A percentile compares a stretch with the other conserved stretches of the same genome.
These are phyloP conservation scores for Leccinum fallax DNA, from an alignment of 1,284 basidiomycete genomes.

Conservation along the genomic window DNA sequence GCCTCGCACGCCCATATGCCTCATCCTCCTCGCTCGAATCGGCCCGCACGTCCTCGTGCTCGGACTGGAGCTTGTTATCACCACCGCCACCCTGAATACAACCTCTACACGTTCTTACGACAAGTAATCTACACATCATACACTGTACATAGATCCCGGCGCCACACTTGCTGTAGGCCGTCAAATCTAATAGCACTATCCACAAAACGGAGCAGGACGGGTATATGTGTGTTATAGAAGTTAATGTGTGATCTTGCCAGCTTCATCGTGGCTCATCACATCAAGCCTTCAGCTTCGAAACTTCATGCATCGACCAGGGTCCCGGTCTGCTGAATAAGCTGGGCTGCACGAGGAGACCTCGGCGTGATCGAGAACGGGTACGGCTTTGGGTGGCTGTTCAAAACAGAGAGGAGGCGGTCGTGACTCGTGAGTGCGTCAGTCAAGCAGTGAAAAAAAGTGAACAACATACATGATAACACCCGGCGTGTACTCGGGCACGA, in stretches of 20 bases:
- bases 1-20: background rate
- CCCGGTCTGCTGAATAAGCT: conserved; percentile 17
- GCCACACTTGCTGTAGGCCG: background rate
- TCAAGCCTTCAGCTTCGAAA: background rate
- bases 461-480: conserved; percentile 51
- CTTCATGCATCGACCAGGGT: conserved; percentile 2
- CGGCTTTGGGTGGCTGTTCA: conserved; percentile 16
- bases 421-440: background rate
- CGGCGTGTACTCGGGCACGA: conserved; percentile 50
- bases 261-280: background rate
- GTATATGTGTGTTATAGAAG: background rate
- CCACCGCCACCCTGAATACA: background rate
- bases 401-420: background rate
- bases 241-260: background rate
- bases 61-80: background rate
- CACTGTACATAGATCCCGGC: background rate
- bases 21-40: background rate
- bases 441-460: background rate
- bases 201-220: background rate
- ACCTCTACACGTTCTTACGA: background rate
- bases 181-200: background rate
- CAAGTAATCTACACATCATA: background rate
- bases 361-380: conserved; percentile 33
- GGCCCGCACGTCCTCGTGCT: background rate
- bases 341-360: conserved; percentile 22